These are phyloP conservation scores for Ascochyta clinopodiicola DNA, from an alignment of 2,329 filamentous ascomycete genomes.

Conservation along the genomic window DNA sequence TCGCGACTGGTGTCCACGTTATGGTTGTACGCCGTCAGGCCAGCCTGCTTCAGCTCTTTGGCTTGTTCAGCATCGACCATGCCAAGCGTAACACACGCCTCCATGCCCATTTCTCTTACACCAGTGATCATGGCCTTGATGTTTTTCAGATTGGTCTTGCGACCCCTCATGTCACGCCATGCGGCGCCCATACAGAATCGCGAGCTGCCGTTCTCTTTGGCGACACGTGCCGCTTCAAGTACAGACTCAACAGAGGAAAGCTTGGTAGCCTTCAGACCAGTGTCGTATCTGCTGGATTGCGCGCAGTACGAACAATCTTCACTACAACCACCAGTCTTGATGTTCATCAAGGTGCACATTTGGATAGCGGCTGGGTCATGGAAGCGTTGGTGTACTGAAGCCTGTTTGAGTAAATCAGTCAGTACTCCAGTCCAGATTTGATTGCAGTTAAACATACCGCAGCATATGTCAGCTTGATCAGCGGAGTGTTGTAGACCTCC, in stretches of 20 bases:
- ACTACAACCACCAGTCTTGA: conserved; percentile 90
- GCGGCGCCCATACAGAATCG: conserved; percentile 96
- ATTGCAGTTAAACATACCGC: conserved; percentile 59
- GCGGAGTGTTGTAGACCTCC: conserved; percentile 79
- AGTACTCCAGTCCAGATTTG: not conserved
- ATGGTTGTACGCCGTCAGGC: conserved; percentile 91
- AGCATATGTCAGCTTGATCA: conserved; percentile 79
- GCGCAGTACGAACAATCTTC: conserved; percentile 95
- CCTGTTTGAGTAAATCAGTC: conserved; percentile 55
- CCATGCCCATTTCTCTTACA: conserved; percentile 82
- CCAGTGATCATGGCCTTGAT: conserved; percentile 86
- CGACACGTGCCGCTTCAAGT: conserved; percentile 75
- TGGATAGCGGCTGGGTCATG: conserved; percentile 85
- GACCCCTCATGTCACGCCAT: conserved; percentile 92
- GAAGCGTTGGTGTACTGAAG: conserved; percentile 80
- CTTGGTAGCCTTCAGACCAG: conserved; percentile 80
- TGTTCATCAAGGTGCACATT: conserved; percentile 95
- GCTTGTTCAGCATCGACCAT: conserved; percentile 88
- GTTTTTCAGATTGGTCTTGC: conserved; percentile 82
- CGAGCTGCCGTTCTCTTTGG: conserved; percentile 83
- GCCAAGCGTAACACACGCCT: conserved; percentile 89
- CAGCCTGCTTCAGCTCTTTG: conserved; percentile 80
- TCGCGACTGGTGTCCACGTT: conserved; percentile 91
- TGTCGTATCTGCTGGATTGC: conserved; percentile 80
- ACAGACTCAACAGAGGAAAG: conserved; percentile 82